Evolutionary conservation across 768 basidiomycete genomes (phyloP).

Genomic region (Suillus decipiens): DNA sequence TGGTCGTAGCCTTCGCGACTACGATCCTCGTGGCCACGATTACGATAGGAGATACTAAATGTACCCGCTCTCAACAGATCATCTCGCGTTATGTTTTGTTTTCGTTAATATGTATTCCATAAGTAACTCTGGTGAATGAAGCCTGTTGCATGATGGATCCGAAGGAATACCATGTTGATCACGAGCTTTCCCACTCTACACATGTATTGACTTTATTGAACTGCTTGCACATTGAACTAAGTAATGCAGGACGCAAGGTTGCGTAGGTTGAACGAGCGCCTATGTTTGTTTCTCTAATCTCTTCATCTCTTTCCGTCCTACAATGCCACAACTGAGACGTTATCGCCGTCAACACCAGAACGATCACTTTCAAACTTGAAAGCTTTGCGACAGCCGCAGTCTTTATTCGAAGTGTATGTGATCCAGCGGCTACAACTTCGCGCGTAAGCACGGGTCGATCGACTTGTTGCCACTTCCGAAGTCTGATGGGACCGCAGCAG

Average conservation of each 20-base stretch:
- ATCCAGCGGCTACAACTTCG: not conserved
- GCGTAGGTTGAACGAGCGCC: not conserved
- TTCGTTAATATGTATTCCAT: constrained; percentile 8
- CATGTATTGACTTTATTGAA: not conserved
- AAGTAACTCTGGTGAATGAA: constrained; percentile 8
- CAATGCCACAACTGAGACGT: too few relatives aligned
- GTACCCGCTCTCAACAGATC: constrained; percentile 24
- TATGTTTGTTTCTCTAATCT: not conserved
- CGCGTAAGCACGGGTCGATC: not conserved
- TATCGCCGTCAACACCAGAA: not conserved
- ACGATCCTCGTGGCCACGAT: constrained; percentile 30
- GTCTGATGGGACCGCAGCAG: not conserved
- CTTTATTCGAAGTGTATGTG: not conserved
- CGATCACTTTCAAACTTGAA: not conserved
- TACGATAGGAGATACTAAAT: constrained; percentile 35
- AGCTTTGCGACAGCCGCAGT: not conserved
- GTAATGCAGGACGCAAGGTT: not conserved
- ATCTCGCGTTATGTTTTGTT: constrained; percentile 5
- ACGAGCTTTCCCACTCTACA: not conserved
- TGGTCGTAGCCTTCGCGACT: constrained; percentile 45
- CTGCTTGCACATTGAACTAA: not conserved
- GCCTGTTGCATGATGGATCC: constrained; percentile 1
- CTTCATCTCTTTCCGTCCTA: not conserved
- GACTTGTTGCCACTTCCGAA: not conserved
- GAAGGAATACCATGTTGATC: not conserved